phyloP scores from a whole-genome alignment of 768 basidiomycete genomes.

The Termitomyces sp. region DNA sequence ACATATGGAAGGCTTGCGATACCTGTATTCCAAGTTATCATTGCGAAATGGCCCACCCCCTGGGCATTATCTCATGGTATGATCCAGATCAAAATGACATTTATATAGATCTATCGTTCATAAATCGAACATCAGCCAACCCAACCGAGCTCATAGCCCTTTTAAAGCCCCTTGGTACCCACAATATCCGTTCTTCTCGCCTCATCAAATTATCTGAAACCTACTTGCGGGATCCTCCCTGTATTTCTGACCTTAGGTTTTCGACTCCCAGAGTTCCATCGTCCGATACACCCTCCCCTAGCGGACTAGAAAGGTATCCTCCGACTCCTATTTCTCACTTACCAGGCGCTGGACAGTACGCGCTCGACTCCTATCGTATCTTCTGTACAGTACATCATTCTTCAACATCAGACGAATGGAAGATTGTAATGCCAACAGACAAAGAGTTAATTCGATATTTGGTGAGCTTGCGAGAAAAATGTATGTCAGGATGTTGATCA shows the following conservation, averaged over 20 bases:
- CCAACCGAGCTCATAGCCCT: conserved; percentile 35
- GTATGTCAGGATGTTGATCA: neutral
- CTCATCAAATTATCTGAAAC: conserved; percentile 47
- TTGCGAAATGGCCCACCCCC: conserved; percentile 55
- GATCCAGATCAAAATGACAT: too few relatives aligned
- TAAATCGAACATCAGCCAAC: conserved; percentile 27
- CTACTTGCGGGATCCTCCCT: conserved; percentile 43
- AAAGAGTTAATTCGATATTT: conserved; percentile 67
- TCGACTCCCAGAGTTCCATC: conserved; percentile 20
- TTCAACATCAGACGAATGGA: conserved; percentile 48
- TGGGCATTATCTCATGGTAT: conserved; percentile 49
- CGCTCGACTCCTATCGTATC: conserved; percentile 72
- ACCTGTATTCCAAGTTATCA: conserved; percentile 57
- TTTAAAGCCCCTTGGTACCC: conserved; percentile 53
- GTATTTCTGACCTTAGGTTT: conserved; percentile 22
- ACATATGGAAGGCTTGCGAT: conserved; percentile 59
- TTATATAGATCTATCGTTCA: neutral
- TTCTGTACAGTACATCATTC: conserved; percentile 41
- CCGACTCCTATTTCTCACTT: conserved; percentile 49
- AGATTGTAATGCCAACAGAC: conserved; percentile 53
- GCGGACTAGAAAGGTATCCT: conserved; percentile 29
- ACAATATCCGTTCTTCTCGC: conserved; percentile 49
- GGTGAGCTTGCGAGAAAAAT: conserved; percentile 30
- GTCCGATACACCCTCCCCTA: conserved; percentile 1
- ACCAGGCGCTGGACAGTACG: conserved; percentile 65